phyloP scores from a whole-genome alignment of 1,139 yeast species.

The Ashbya aceris region DNA sequence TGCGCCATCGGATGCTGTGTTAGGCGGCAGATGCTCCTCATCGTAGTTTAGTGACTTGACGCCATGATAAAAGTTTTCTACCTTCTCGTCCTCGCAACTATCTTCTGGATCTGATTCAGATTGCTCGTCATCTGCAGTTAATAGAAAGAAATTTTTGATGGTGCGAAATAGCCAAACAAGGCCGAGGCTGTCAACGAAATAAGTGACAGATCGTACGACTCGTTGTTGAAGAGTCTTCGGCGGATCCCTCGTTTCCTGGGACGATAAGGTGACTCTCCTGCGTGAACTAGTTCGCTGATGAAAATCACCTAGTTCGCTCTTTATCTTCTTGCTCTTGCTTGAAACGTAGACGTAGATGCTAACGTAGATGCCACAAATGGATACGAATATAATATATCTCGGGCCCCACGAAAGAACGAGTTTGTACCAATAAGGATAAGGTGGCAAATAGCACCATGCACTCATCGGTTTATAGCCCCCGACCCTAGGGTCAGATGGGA shows the following conservation, averaged over 20 bases:
- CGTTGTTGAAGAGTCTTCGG: too few relatives aligned
- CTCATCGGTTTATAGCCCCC: constrained; percentile 54
- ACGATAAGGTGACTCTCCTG: too few relatives aligned
- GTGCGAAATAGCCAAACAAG: background rate
- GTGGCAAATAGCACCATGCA: constrained; percentile 78
- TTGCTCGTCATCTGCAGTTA: background rate
- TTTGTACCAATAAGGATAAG: constrained; percentile 65
- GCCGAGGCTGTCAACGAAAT: constrained; percentile 1
- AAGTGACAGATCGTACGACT: background rate
- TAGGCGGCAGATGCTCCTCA: background rate
- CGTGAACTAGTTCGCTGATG: constrained; percentile 6
- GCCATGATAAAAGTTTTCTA: background rate
- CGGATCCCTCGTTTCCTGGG: too few relatives aligned
- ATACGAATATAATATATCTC: constrained; percentile 55
- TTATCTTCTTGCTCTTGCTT: constrained; percentile 48
- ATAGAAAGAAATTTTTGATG: constrained; percentile 8
- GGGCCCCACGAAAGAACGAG: constrained; percentile 77
- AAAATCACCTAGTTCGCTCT: constrained; percentile 25
- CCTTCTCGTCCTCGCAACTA: background rate
- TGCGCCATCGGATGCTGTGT: too few relatives aligned
- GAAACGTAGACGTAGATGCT: constrained; percentile 68
- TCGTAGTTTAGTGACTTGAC: background rate
- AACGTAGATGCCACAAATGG: constrained; percentile 57
- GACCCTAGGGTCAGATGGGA: constrained; percentile 19
- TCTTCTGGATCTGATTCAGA: background rate